phyloP scores from a whole-genome alignment of 495 filamentous ascomycete genomes.

The Daldinia childiae region DNA sequence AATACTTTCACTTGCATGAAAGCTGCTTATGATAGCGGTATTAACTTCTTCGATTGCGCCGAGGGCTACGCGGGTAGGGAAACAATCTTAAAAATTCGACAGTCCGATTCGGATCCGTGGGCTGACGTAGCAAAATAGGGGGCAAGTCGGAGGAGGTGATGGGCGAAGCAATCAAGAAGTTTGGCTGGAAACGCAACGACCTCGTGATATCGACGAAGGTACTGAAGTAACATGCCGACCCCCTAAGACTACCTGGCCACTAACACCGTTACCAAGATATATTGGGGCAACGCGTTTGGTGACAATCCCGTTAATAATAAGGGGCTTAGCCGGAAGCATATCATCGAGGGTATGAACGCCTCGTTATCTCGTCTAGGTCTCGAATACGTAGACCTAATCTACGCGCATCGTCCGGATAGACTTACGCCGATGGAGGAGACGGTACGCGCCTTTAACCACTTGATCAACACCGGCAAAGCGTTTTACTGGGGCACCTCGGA shows the following conservation, averaged over 20 bases:
- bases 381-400: slow-evolving; percentile 81
- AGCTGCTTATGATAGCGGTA: slow-evolving; percentile 76
- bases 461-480: slow-evolving; percentile 78
- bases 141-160: slow-evolving; percentile 79
- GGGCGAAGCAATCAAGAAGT: slow-evolving; percentile 73
- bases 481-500: slow-evolving; percentile 94
- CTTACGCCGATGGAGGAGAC: slow-evolving; percentile 88
- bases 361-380: slow-evolving; percentile 75
- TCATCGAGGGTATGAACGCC: slow-evolving; percentile 71
- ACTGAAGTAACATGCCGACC: not conserved
- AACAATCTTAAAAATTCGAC: not conserved
- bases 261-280: slow-evolving; percentile 35
- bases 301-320: slow-evolving; percentile 75
- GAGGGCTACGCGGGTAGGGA: slow-evolving; percentile 64
- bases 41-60: slow-evolving; percentile 80
- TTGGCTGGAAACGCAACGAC: slow-evolving; percentile 80
- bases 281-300: slow-evolving; percentile 71
- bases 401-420: slow-evolving; percentile 84
- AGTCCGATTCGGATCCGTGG: not conserved
- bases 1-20: slow-evolving; percentile 74
- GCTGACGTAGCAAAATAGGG: slow-evolving; percentile 26
- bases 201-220: slow-evolving; percentile 88
- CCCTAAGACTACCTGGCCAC: not conserved
- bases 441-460: slow-evolving; percentile 84
- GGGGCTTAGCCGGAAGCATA: slow-evolving; percentile 84